These are phyloP conservation scores for Bolboschoenoplectus hybrid DNA, from an alignment of 202 grass and related monocot genomes.

Conservation along the genomic window DNA sequence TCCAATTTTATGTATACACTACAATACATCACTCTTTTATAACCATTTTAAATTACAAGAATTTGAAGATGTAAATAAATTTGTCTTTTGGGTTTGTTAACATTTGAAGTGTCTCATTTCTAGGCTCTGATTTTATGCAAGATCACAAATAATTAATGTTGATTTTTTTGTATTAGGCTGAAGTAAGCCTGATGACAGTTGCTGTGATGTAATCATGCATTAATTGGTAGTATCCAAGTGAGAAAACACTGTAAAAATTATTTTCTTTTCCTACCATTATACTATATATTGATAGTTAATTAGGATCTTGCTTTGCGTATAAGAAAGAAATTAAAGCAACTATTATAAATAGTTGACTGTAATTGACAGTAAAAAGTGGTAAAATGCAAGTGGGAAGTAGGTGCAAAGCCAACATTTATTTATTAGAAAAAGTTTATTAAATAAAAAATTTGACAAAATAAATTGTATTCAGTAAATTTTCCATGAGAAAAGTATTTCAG, in stretches of 20 bases:
- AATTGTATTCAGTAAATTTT: neutral
- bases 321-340: neutral
- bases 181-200: slow-evolving; percentile 1
- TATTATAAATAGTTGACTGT: slow-evolving; percentile 30
- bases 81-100: neutral
- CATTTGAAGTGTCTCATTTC: neutral
- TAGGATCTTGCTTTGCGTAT: slow-evolving; percentile 13
- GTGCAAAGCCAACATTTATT: neutral
- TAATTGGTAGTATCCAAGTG: slow-evolving; percentile 10
- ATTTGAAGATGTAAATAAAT: neutral
- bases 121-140: neutral
- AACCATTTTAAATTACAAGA: neutral
- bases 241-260: neutral
- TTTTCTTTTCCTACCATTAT: neutral
- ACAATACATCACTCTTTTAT: neutral
- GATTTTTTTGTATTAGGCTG: neutral
- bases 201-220: slow-evolving; percentile 36
- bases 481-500: too few relatives aligned
- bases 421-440: neutral
- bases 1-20: too few relatives aligned
- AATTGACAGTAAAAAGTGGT: slow-evolving; percentile 23
- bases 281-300: neutral
- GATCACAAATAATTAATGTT: neutral
- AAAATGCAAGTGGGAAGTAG: slow-evolving; percentile 11
- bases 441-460: neutral